phyloP scores from a whole-genome alignment of 352 stramenopile species.

The Thalassiosira ordinaria region DNA sequence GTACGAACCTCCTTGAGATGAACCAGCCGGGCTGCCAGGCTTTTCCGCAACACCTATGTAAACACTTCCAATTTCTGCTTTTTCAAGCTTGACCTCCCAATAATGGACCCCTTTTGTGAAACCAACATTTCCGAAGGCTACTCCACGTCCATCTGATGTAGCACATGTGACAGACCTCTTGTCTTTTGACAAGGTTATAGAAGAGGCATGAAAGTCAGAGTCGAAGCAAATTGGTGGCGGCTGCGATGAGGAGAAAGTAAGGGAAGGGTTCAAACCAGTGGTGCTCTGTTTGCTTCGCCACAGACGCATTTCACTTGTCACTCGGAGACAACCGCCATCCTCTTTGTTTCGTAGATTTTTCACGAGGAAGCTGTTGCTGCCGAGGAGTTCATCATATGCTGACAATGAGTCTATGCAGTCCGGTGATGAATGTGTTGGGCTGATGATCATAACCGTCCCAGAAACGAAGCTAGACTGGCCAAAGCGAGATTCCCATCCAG shows the following conservation, averaged over 20 bases:
- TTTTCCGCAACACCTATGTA: conserved; percentile 96
- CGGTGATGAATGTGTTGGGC: conserved; percentile 38
- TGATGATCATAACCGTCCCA: conserved; percentile 68
- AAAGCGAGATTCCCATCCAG: conserved; percentile 84
- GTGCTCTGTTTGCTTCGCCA: conserved; percentile 44
- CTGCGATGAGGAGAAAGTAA: conserved; percentile 47
- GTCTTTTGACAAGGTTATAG: conserved; percentile 78
- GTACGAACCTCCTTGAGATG: conserved; percentile 53
- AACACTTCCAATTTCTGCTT: conserved; percentile 96
- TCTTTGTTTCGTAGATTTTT: conserved; percentile 70
- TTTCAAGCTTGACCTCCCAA: conserved; percentile 97
- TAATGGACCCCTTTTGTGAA: conserved; percentile 94
- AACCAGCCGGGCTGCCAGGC: conserved; percentile 49
- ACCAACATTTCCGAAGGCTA: conserved; percentile 79
- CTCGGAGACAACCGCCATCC: conserved; percentile 65
- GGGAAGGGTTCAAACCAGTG: conserved; percentile 12
- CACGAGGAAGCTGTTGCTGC: conserved; percentile 68
- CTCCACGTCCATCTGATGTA: conserved; percentile 75
- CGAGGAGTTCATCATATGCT: conserved; percentile 76
- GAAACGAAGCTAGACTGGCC: conserved; percentile 80
- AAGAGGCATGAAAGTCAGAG: conserved; percentile 75
- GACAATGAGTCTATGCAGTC: conserved; percentile 39
- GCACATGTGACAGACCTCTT: conserved; percentile 76
- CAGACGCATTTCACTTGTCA: conserved; percentile 78
- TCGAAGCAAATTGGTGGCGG: conserved; percentile 81